Conservation (phyloP, 177 flowering plant species). For the Vitis hybrid region DNA sequence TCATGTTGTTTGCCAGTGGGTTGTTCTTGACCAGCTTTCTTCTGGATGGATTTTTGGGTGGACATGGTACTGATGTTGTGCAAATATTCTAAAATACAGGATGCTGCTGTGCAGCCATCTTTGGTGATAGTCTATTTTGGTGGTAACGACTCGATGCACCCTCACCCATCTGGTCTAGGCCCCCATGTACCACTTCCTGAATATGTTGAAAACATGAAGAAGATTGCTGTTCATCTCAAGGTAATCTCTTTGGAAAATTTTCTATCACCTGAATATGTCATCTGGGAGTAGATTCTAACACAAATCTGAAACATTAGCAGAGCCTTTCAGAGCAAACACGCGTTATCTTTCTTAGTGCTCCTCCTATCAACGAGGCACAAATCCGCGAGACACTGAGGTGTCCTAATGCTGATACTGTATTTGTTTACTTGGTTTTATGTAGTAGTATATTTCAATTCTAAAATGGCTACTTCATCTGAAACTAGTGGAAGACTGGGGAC, state of each 20-base stretch:
- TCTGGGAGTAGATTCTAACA: background rate
- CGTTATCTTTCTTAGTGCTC: constrained; percentile 68
- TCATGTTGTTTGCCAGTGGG: no score
- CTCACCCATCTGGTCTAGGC: constrained; percentile 57
- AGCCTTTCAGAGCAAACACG: constrained; percentile 73
- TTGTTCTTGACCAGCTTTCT: no score
- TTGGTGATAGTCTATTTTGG: constrained; percentile 89
- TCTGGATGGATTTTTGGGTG: background rate
- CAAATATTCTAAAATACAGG: constrained; percentile 33
- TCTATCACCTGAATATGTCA: no score
- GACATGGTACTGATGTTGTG: background rate
- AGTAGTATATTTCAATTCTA: background rate
- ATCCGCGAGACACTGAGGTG: constrained; percentile 41
- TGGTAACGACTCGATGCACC: constrained; percentile 75
- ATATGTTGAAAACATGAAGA: constrained; percentile 74
- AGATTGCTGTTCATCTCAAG: constrained; percentile 68
- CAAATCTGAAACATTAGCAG: constrained; percentile 24
- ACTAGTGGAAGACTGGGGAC: constrained; percentile 26
- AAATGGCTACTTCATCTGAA: background rate
- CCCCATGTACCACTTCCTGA: constrained; percentile 89
- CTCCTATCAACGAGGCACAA: constrained; percentile 63
- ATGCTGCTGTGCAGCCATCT: constrained; percentile 70
- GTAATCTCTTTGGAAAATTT: constrained; percentile 25
- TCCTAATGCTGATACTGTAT: background rate
- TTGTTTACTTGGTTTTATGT: background rate